Conservation (phyloP, 2,329 filamentous ascomycete species). For the Cercospora nicotianae region DNA sequence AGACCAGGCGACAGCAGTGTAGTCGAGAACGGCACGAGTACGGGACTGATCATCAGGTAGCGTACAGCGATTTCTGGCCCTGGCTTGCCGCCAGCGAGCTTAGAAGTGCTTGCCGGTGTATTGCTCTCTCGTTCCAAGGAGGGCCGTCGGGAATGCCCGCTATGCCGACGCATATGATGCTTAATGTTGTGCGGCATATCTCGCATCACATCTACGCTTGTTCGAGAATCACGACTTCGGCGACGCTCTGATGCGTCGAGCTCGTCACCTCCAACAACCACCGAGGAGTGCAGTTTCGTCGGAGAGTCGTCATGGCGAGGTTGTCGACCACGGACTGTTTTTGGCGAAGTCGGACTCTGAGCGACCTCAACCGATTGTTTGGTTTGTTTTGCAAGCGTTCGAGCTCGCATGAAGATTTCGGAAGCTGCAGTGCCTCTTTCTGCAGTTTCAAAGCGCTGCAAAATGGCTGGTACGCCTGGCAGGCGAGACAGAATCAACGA, state of each 20-base stretch:
- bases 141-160: constrained; percentile 13
- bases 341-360: not conserved
- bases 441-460: constrained; percentile 59
- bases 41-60: constrained; percentile 51
- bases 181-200: constrained; percentile 41
- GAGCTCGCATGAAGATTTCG: constrained; percentile 70
- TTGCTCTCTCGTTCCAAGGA: not conserved
- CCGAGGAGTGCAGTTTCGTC: not conserved
- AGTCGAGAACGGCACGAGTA: constrained; percentile 47
- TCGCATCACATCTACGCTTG: constrained; percentile 40
- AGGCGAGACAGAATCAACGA: constrained; percentile 76
- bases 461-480: constrained; percentile 58
- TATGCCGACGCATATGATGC: constrained; percentile 31
- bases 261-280: constrained; percentile 50
- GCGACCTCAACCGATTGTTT: constrained; percentile 41
- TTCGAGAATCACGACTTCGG: constrained; percentile 44
- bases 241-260: constrained; percentile 43
- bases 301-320: not conserved
- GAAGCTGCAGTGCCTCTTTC: constrained; percentile 58
- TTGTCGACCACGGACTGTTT: not conserved
- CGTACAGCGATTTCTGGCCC: constrained; percentile 24
- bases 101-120: not conserved
- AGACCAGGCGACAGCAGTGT: constrained; percentile 33
- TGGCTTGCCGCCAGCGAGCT: constrained; percentile 9
- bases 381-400: constrained; percentile 65